These are phyloP conservation scores for Pichia sp. DNA, from an alignment of 1,139 yeast genomes.

Conservation along the genomic window DNA sequence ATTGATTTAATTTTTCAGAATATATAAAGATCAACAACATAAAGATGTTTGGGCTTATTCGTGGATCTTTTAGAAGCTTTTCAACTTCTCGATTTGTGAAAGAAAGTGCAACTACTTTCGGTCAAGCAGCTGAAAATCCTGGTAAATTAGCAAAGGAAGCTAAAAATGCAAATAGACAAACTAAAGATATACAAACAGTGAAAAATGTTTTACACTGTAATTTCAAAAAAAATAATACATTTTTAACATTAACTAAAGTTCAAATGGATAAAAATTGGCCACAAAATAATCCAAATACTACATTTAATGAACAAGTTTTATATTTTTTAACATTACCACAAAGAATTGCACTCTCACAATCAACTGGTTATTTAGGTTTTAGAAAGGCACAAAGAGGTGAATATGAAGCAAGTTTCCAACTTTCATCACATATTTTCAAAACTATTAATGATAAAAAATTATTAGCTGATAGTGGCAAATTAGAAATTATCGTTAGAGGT, in stretches of 20 bases:
- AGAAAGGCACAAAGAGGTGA: constrained; percentile 80
- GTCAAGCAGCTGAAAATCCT: constrained; percentile 21
- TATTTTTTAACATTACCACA: constrained; percentile 79
- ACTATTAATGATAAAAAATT: constrained; percentile 36
- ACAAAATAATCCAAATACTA: constrained; percentile 47
- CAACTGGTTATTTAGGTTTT: constrained; percentile 72
- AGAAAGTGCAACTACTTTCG: constrained; percentile 21
- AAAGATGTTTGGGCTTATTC: constrained; percentile 2
- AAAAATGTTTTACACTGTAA: constrained; percentile 71
- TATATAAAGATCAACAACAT: too few relatives aligned
- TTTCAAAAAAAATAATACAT: constrained; percentile 79
- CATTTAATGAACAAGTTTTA: constrained; percentile 70
- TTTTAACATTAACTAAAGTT: constrained; percentile 67
- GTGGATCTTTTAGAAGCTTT: constrained; percentile 8
- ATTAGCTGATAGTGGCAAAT: constrained; percentile 32
- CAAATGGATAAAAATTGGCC: constrained; percentile 58
- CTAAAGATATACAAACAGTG: constrained; percentile 28
- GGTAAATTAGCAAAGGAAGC: constrained; percentile 6
- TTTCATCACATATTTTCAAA: constrained; percentile 67
- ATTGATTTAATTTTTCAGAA: too few relatives aligned
- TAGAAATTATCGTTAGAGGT: constrained; percentile 71
- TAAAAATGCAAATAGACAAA: constrained; percentile 10
- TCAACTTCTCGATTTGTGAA: background rate
- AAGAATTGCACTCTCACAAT: constrained; percentile 57
- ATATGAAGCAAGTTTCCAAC: constrained; percentile 92